A percentile compares a stretch with the other conserved stretches of the same genome.
phyloP scores from a whole-genome alignment of 2,329 filamentous ascomycete species.

The Neofusicoccum kwambonambiense region DNA sequence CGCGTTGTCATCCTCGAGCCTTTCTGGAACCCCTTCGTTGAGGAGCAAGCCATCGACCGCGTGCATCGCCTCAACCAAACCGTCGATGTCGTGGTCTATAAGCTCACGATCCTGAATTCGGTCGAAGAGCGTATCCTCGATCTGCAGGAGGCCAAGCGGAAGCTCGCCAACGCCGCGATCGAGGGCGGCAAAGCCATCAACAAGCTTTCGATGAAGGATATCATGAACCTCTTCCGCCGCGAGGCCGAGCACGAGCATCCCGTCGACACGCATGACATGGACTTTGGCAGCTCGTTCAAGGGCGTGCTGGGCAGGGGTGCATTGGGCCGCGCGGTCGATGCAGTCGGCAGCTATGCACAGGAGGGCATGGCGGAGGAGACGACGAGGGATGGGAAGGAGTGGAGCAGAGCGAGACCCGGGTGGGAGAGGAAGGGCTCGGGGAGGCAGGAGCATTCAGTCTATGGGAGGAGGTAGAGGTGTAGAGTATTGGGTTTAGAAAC shows the following conservation, averaged over 20 bases:
- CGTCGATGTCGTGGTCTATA: slow-evolving; percentile 91
- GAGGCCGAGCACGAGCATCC: slow-evolving; percentile 54
- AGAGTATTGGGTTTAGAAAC: background rate
- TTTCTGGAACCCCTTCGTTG: slow-evolving; percentile 99
- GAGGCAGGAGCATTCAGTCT: slow-evolving; percentile 41
- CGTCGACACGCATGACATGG: slow-evolving; percentile 4
- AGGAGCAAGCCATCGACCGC: slow-evolving; percentile 97
- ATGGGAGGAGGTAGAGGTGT: slow-evolving; percentile 40
- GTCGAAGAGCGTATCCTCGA: slow-evolving; percentile 95
- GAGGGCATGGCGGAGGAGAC: slow-evolving; percentile 19
- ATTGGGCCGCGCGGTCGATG: background rate
- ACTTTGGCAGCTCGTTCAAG: slow-evolving; percentile 4
- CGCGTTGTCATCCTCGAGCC: slow-evolving; percentile 94
- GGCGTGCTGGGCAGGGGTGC: background rate
- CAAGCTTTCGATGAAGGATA: slow-evolving; percentile 90
- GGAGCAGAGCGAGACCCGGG: slow-evolving; percentile 26
- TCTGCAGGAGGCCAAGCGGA: slow-evolving; percentile 88
- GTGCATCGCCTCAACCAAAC: slow-evolving; percentile 98
- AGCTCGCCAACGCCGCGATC: slow-evolving; percentile 87
- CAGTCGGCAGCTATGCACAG: slow-evolving; percentile 24
- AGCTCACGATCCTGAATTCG: slow-evolving; percentile 79
- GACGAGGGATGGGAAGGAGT: slow-evolving; percentile 23
- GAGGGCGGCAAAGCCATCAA: slow-evolving; percentile 75
- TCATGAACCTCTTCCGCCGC: slow-evolving; percentile 82
- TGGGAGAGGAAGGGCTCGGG: slow-evolving; percentile 31